Conservation (phyloP, 23 red algal genomes). For the Gracilaria caudata region DNA sequence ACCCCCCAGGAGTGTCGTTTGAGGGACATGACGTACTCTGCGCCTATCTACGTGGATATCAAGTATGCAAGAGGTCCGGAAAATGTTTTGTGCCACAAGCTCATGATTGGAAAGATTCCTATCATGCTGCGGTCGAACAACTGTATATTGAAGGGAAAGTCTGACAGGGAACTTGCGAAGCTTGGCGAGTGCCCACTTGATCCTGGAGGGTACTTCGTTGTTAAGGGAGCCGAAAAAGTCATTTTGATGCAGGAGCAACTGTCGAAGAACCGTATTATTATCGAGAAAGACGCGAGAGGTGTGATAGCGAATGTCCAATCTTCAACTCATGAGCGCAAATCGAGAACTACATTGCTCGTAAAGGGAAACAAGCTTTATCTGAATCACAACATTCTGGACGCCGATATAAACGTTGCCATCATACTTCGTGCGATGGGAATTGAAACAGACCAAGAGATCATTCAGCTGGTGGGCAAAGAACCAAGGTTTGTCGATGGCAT, state of each 20-base stretch:
- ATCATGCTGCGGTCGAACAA: conserved; percentile 93
- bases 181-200: conserved; percentile 95
- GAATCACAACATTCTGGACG: conserved; percentile 89
- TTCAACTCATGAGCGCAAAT: conserved; percentile 91
- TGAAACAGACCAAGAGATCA: conserved; percentile 81
- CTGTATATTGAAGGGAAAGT: conserved; percentile 71
- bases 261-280: conserved; percentile 96
- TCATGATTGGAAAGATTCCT: conserved; percentile 87
- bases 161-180: conserved; percentile 76
- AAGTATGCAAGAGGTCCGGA: conserved; percentile 79
- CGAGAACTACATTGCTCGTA: conserved; percentile 76
- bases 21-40: conserved; percentile 92
- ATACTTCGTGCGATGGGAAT: conserved; percentile 92
- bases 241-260: conserved; percentile 99
- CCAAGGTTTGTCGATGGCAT: conserved; percentile 69
- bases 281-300: conserved; percentile 92
- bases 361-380: conserved; percentile 83
- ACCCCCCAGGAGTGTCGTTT: conserved; percentile 93
- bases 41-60: conserved; percentile 87
- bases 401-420: conserved; percentile 89
- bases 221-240: conserved; percentile 92
- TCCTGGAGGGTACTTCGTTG: conserved; percentile 98
- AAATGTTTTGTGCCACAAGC: conserved; percentile 58
- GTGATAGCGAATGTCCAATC: conserved; percentile 83
- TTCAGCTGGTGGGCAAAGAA: conserved; percentile 85